phyloP scores from a whole-genome alignment of 495 filamentous ascomycete genomes.

The Tuber umbilicatum region DNA sequence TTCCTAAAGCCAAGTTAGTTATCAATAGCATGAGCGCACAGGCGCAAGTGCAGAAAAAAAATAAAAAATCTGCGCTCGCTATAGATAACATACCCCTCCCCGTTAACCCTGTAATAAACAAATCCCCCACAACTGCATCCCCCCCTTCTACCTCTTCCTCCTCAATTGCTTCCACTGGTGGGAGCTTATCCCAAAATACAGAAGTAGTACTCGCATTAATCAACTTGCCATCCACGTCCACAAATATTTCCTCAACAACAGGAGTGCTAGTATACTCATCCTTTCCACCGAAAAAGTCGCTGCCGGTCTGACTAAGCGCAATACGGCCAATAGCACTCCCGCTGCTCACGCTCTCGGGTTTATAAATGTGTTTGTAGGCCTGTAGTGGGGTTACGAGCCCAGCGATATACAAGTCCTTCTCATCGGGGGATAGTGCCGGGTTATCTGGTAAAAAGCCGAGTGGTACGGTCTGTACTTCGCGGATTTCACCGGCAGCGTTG shows the following conservation, averaged over 20 bases:
- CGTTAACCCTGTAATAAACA: conserved; percentile 21
- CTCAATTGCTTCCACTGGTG: background rate
- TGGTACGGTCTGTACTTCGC: conserved; percentile 24
- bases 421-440: conserved; percentile 12
- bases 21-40: background rate
- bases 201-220: conserved; percentile 33
- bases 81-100: conserved; percentile 13
- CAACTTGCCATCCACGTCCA: conserved; percentile 29
- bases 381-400: conserved; percentile 13
- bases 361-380: background rate
- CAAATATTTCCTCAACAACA: conserved; percentile 31
- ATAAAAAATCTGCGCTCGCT: background rate
- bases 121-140: conserved; percentile 9
- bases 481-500: conserved; percentile 10
- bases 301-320: conserved; percentile 32
- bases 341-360: conserved; percentile 43
- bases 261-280: conserved; percentile 34
- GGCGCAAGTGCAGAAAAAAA: background rate
- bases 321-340: conserved; percentile 50
- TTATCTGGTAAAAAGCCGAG: conserved; percentile 30
- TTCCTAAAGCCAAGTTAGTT: conserved; percentile 9
- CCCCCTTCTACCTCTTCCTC: conserved; percentile 13
- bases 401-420: conserved; percentile 29
- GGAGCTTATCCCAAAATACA: conserved; percentile 23
- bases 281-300: conserved; percentile 30